Evolutionary conservation across 805 yeast genomes (phyloP).

Genomic region (Ogataea salicorniae): DNA sequence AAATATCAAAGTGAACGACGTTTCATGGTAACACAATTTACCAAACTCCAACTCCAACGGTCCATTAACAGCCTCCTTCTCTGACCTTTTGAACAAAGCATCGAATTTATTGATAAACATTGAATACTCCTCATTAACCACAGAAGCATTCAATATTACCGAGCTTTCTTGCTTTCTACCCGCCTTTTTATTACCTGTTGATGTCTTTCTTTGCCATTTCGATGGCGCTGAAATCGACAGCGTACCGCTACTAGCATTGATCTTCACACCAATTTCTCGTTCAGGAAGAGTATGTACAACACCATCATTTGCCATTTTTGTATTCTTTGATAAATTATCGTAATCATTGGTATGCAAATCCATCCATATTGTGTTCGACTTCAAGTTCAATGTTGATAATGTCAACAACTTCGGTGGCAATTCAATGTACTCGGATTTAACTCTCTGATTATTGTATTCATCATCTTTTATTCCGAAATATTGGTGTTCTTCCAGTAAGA

Average conservation of each 20-base stretch:
- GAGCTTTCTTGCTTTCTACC: conserved; percentile 2
- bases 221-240: no score
- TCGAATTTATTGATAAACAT: conserved; percentile 10
- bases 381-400: no score
- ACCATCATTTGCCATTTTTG: no score
- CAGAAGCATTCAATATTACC: conserved; percentile 2
- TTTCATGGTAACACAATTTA: not conserved
- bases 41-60: conserved; percentile 1
- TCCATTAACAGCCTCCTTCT: not conserved
- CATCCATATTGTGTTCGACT: no score
- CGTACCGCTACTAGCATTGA: no score
- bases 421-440: not conserved
- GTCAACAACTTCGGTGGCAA: not conserved
- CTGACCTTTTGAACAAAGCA: conserved; percentile 5
- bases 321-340: no score
- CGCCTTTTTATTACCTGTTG: no score
- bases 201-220: no score
- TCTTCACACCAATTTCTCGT: no score
- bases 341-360: no score
- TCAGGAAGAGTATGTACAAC: no score
- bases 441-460: no score
- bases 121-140: conserved; percentile 5
- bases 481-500: conserved; percentile 10
- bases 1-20: not conserved
- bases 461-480: conserved; percentile 1